Percentiles rank a stretch among this genome's conserved stretches.
Evolutionary conservation across 1,284 basidiomycete genomes (phyloP).

Genomic region (Boletus semigastroideus): DNA sequence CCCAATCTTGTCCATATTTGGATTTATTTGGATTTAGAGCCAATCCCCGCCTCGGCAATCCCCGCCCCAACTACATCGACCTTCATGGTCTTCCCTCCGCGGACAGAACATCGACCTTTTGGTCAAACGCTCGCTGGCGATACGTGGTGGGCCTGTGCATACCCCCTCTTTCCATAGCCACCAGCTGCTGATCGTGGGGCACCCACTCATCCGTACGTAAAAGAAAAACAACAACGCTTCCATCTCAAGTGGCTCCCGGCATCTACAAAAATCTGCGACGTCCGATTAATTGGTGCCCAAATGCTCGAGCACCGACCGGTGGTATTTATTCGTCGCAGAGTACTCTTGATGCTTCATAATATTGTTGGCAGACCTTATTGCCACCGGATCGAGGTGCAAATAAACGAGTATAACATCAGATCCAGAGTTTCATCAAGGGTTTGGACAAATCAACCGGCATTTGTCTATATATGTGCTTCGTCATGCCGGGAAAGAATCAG

Average conservation of each 20-base stretch:
- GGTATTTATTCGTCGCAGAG: background rate
- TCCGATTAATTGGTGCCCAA: too few species aligned
- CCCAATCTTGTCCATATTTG: slow-evolving; percentile 10
- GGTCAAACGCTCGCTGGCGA: background rate
- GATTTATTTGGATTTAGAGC: too few species aligned
- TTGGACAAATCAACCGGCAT: background rate
- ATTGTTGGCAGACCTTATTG: slow-evolving; percentile 18
- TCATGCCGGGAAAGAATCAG: background rate
- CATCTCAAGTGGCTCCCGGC: background rate
- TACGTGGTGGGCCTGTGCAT: too few species aligned
- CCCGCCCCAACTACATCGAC: background rate
- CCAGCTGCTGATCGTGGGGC: background rate
- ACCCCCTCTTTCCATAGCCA: background rate
- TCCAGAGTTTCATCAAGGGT: background rate
- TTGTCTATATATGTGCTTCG: background rate
- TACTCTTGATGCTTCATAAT: background rate
- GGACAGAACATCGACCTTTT: slow-evolving; percentile 13
- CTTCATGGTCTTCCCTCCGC: slow-evolving; percentile 3
- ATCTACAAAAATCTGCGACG: too few species aligned
- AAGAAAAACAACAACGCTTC: background rate
- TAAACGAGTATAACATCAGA: slow-evolving; percentile 6
- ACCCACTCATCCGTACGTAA: slow-evolving; percentile 18
- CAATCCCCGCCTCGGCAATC: slow-evolving; percentile 2
- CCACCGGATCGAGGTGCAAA: slow-evolving; percentile 17
- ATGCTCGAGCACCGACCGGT: too few species aligned